Percentiles rank a stretch among this genome's conserved stretches.
phyloP scores from a whole-genome alignment of 176 grass and related monocot genomes.

The Tillandsia leiboldiana region DNA sequence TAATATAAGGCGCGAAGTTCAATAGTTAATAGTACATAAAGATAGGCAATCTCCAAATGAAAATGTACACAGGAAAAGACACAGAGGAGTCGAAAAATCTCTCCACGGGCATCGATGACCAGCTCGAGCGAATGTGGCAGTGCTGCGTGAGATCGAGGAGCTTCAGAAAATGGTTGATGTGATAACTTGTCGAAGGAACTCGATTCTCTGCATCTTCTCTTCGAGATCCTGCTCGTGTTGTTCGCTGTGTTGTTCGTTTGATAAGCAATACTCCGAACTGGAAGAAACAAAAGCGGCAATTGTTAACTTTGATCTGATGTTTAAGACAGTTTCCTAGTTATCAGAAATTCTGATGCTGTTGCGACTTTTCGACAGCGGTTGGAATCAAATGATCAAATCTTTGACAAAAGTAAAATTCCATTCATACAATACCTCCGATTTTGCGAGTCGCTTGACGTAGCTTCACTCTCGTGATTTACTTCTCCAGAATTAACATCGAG shows the following conservation, averaged over 20 bases:
- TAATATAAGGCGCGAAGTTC: no score
- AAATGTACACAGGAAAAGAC: no score
- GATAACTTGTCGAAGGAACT: slow-evolving; percentile 50
- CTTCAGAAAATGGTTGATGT: slow-evolving; percentile 58
- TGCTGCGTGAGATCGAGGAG: neutral
- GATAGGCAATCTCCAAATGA: no score
- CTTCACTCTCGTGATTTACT: neutral
- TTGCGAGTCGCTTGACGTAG: slow-evolving; percentile 4
- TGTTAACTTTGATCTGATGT: neutral
- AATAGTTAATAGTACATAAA: no score
- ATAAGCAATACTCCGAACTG: slow-evolving; percentile 22
- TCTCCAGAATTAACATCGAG: neutral
- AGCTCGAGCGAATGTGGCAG: no score
- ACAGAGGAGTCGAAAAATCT: no score
- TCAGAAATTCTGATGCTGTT: neutral
- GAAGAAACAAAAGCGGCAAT: neutral
- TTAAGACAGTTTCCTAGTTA: neutral
- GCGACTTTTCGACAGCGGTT: neutral
- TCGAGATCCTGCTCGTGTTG: slow-evolving; percentile 32
- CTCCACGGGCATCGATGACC: no score
- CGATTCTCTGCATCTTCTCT: slow-evolving; percentile 61
- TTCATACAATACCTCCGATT: slow-evolving; percentile 37
- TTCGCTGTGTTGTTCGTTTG: slow-evolving; percentile 18
- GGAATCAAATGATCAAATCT: neutral
- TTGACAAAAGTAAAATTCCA: neutral